Base-by-base conservation (phyloP, 352 stramenopile genomes). In the Pythium brassicae region DNA sequence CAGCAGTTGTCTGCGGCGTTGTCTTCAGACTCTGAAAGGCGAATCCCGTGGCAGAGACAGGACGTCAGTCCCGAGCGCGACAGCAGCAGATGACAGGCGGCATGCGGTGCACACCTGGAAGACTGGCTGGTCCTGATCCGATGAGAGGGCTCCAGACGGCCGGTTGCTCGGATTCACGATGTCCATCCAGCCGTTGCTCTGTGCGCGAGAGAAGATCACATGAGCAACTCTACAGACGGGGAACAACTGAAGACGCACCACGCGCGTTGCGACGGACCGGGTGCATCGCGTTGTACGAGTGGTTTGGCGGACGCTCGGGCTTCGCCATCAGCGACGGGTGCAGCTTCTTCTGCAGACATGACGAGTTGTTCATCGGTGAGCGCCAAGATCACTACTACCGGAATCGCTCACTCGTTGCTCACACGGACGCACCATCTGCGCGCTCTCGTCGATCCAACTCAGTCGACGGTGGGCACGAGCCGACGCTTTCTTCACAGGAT, bases 151-250 rank as follows among this genome's bases (percentile, higher is more conserved):
- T 17, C 32, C 17, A 40, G 59, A n/a, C 27, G 57, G 39, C 10
- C 34, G 53, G 26, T 55, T 65, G 42, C 14, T 65, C 9, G 64
- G 72, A 37, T 76, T 69, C 11, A 78, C 45, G 22, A 87, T 57
- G 39, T 92, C 80, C 14, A 87, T 61, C 83, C 83, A 92, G 14
- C 78, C 80, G 44, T 92, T 86, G 19, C 67, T 73, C 82, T 90
- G 32, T 37, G 32, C 32, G 5, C 32, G 32, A 37, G 32, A 37
- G 8, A 37, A 37, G 32, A 37, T 8, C 14, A 55, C 11, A 19
- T 27, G 22, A 26, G 19, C 12, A 34, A 25, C 4, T n/a, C 27
- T 12, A 42, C 17, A 45, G 17, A 50, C 10, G 17, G 1, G 10
- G 14, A 27, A 17, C 20, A 8, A 25, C 25, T 25, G 47, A 26